Conservation (phyloP, 768 basidiomycete species). For the Favolaschia claudopus region DNA sequence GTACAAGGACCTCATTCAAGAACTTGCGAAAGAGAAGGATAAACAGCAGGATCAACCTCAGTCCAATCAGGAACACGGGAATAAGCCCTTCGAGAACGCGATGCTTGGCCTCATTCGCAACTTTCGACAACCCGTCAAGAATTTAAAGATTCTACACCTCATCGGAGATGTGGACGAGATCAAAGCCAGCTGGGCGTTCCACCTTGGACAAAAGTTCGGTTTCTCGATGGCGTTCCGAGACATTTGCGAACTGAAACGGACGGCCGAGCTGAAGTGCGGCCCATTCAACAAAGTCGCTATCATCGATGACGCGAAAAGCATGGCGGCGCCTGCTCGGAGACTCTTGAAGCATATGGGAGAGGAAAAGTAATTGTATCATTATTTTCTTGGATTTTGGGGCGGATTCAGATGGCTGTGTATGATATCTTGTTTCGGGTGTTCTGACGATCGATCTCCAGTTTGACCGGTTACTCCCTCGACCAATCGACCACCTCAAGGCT, state of each 20-base stretch:
- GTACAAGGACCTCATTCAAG: not conserved
- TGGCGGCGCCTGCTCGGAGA: constrained; percentile 3
- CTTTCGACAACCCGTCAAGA: constrained; percentile 23
- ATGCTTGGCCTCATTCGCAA: constrained; percentile 14
- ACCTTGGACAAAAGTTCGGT: constrained; percentile 34
- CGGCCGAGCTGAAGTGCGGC: constrained; percentile 27
- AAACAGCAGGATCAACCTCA: not conserved
- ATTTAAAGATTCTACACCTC: constrained; percentile 9
- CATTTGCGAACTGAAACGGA: constrained; percentile 50
- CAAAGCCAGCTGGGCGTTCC: constrained; percentile 48
- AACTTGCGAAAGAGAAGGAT: not conserved
- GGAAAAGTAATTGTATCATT: not conserved
- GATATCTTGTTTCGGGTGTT: no score
- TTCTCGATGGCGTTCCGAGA: constrained; percentile 48
- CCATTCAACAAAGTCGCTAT: not conserved
- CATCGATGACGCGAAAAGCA: constrained; percentile 6
- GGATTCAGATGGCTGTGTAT: no score
- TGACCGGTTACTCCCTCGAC: no score
- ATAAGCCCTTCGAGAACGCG: not conserved
- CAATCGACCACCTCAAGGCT: no score
- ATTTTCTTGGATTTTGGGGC: constrained; percentile 8
- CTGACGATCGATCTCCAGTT: no score
- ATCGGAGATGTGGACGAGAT: constrained; percentile 30
- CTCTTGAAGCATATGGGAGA: constrained; percentile 8
- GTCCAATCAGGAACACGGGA: not conserved